phyloP scores from a whole-genome alignment of 176 grass and related monocot species.

The Cenchrus fungigraminus region DNA sequence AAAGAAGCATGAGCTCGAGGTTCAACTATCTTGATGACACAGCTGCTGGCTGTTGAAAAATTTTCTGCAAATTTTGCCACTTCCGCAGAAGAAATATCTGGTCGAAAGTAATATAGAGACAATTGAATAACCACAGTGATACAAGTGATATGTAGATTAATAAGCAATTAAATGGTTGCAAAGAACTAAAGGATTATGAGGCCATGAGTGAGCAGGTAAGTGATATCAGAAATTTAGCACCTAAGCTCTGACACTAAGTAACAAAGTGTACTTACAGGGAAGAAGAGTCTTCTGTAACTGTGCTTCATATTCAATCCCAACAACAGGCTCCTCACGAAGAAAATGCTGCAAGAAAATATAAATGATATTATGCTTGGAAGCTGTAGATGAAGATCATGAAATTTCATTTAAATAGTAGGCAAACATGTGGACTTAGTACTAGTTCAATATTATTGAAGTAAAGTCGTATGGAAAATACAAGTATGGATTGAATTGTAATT shows the following conservation, averaged over 20 bases:
- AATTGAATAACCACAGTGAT: neutral
- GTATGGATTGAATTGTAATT: slow-evolving; percentile 13
- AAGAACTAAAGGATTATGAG: neutral
- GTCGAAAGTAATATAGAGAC: slow-evolving; percentile 35
- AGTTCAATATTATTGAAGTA: neutral
- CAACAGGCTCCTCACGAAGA: slow-evolving; percentile 87
- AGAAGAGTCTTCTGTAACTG: slow-evolving; percentile 97
- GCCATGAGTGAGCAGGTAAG: slow-evolving; percentile 2
- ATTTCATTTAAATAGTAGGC: slow-evolving; percentile 34
- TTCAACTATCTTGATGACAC: slow-evolving; percentile 98
- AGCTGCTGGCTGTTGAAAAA: slow-evolving; percentile 92
- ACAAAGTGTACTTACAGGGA: slow-evolving; percentile 67
- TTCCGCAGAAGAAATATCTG: slow-evolving; percentile 91
- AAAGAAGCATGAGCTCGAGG: slow-evolving; percentile 81
- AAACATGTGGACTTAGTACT: slow-evolving; percentile 16
- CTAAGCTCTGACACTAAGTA: slow-evolving; percentile 27
- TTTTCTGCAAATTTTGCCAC: slow-evolving; percentile 78
- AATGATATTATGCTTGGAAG: slow-evolving; percentile 27
- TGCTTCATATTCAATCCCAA: slow-evolving; percentile 97
- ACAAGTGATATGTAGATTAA: slow-evolving; percentile 6
- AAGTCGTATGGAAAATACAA: slow-evolving; percentile 4
- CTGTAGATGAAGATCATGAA: slow-evolving; percentile 18
- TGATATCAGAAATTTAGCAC: slow-evolving; percentile 33
- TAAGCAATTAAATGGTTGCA: slow-evolving; percentile 11
- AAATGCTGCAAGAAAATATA: slow-evolving; percentile 70